Evolutionary conservation across 192 early-diverging fungal species (phyloP).

Genomic region (Gaertneriomyces sp.): DNA sequence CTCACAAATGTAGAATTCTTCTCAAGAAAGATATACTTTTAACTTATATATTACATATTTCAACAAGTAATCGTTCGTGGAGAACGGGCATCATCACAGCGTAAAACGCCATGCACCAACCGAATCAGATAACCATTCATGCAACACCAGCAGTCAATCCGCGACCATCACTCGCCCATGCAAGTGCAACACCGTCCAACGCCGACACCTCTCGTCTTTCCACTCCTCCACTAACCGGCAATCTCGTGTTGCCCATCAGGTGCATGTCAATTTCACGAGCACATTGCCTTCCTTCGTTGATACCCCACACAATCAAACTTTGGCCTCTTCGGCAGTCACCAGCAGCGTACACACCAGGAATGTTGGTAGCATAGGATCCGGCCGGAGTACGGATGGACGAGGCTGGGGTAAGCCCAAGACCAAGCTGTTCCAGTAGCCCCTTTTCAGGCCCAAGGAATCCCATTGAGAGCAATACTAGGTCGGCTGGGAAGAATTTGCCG

Average conservation of each 20-base stretch:
- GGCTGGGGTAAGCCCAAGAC: constrained; percentile 69
- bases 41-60: too few species aligned
- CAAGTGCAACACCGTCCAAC: constrained; percentile 19
- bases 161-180: constrained; percentile 26
- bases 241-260: constrained; percentile 72
- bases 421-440: constrained; percentile 72
- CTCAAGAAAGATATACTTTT: too few species aligned
- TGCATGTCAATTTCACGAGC: constrained; percentile 88
- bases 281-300: constrained; percentile 94
- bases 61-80: too few species aligned
- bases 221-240: constrained; percentile 89
- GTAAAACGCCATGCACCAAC: too few species aligned
- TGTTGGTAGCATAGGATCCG: constrained; percentile 73
- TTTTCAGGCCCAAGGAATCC: constrained; percentile 94
- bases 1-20: too few species aligned
- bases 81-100: too few species aligned
- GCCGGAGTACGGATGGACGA: constrained; percentile 79
- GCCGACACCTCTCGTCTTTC: constrained; percentile 22
- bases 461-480: constrained; percentile 92
- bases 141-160: constrained; percentile 9
- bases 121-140: neutral
- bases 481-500: constrained; percentile 81
- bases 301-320: constrained; percentile 95
- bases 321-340: constrained; percentile 97
- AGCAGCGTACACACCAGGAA: constrained; percentile 86